Base-by-base conservation (phyloP, 192 early-diverging fungal species). In the Linnemannia schmuckeri region DNA sequence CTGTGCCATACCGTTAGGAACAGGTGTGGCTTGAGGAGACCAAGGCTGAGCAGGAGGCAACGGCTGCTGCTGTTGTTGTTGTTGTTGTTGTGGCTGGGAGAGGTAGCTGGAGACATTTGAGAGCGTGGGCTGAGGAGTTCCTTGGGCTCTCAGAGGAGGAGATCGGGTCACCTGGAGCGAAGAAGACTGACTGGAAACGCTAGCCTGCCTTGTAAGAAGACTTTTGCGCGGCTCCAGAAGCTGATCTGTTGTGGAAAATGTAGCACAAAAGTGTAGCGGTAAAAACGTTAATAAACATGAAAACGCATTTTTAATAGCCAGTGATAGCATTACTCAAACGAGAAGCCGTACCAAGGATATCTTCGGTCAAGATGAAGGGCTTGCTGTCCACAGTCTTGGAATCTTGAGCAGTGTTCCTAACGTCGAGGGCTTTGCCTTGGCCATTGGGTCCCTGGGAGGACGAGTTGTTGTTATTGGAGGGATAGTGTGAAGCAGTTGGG, bases 101-200 rank as follows among this genome's bases (percentile, higher is more conserved):
- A 73, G 68, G 69, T 80, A 78, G 54, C n/a, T 72, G 54, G 17
- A 41, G 20, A 52, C 37, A 77, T 63, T 77, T 13, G 75, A 38
- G 4, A 83, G 42, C 15, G 85, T 35, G 6, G 77, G 44, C 47
- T 79, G 75, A 17, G 54, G 17, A 22, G 44, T 37, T n/a, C 61
- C 52, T 52, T 82, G 70, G 37, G 54, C 74, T 33, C 33, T 68
- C n/a, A 70, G 37, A 27, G 77, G 12, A 42, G 83, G 80, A 12
- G 79, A 72, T 4, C 72, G 22, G 4, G 66, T 6, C 3, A 61
- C 24, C 22, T 77, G 49, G 72, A 63, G 72, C 6, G 77, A 70
- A 24, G 74, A 89, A 20, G 83, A 24, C 66, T 82, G 81, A 70
- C 88, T 89, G 1, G 76, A 87, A 1, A 78, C 27, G 37, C 77